Conservation (phyloP, 2,329 filamentous ascomycete species). For the Cercospora sesami region DNA sequence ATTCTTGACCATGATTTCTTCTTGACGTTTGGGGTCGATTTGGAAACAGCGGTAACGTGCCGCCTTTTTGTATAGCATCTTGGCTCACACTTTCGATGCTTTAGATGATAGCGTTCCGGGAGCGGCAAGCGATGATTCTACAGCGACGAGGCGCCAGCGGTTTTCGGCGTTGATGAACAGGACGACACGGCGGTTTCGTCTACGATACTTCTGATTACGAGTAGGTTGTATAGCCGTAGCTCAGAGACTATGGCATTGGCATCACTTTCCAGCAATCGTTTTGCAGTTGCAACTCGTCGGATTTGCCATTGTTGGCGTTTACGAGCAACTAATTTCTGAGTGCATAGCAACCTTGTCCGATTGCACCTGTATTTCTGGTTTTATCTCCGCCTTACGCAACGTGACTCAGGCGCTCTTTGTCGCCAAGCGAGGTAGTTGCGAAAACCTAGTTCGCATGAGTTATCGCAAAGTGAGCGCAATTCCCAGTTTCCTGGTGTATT, state of each 20-base stretch:
- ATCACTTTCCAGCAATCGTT: neutral
- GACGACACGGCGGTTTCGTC: conserved; percentile 2
- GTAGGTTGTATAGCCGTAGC: conserved; percentile 1
- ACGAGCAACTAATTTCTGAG: too few relatives aligned
- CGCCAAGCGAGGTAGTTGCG: too few relatives aligned
- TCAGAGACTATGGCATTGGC: neutral
- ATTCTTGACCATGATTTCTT: neutral
- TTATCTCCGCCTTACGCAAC: too few relatives aligned
- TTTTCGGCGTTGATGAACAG: conserved; percentile 11
- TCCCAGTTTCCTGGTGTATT: neutral
- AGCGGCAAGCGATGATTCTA: conserved; percentile 9
- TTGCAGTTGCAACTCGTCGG: too few relatives aligned
- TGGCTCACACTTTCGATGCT: conserved; percentile 16
- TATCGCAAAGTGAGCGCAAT: too few relatives aligned
- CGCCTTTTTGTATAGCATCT: conserved; percentile 11
- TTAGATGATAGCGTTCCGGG: conserved; percentile 20
- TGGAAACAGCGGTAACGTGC: conserved; percentile 4
- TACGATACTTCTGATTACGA: neutral
- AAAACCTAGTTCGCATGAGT: too few relatives aligned
- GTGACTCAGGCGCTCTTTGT: too few relatives aligned
- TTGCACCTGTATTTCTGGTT: too few relatives aligned
- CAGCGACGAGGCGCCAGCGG: conserved; percentile 18
- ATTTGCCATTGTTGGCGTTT: too few relatives aligned
- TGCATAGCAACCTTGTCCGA: too few relatives aligned
- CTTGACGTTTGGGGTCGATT: neutral